phyloP scores from a whole-genome alignment of 352 stramenopile species.

The Phytophthora vignae region DNA sequence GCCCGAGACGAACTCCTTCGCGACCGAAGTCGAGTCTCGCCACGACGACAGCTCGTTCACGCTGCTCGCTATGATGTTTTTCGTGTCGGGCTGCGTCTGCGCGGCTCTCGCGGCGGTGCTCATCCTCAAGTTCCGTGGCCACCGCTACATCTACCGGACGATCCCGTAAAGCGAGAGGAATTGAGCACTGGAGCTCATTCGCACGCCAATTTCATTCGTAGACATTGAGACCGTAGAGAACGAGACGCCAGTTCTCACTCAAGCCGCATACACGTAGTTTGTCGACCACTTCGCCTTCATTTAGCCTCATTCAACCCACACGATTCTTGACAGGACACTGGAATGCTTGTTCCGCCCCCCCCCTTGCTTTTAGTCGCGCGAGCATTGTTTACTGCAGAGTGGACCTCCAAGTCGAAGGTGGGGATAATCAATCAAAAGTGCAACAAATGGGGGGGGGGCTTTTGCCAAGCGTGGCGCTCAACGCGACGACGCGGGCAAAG shows the following conservation, averaged over 20 bases:
- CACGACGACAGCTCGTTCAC: conserved; percentile 32
- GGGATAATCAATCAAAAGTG: conserved; percentile 11
- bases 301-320: neutral
- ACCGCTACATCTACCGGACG: conserved; percentile 67
- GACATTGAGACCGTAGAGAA: conserved; percentile 18
- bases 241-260: neutral
- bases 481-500: conserved; percentile 10
- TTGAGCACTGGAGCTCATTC: too few species aligned
- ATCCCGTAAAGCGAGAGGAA: conserved; percentile 41
- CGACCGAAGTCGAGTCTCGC: conserved; percentile 8
- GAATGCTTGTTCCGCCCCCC: neutral
- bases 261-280: conserved; percentile 12
- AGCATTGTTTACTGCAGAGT: conserved; percentile 12
- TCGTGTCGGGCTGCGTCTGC: conserved; percentile 68
- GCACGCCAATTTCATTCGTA: neutral
- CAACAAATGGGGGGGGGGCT: neutral
- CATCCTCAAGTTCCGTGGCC: conserved; percentile 57
- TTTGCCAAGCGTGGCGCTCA: conserved; percentile 6
- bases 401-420: too few species aligned
- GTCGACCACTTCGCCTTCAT: neutral
- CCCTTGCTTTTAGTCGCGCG: conserved; percentile 4
- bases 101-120: conserved; percentile 47
- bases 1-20: conserved; percentile 19
- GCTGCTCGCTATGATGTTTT: conserved; percentile 56
- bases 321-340: too few species aligned